These are phyloP conservation scores for Polysphondylium violaceum DNA, from an alignment of 78 protist species.

Conservation along the genomic window DNA sequence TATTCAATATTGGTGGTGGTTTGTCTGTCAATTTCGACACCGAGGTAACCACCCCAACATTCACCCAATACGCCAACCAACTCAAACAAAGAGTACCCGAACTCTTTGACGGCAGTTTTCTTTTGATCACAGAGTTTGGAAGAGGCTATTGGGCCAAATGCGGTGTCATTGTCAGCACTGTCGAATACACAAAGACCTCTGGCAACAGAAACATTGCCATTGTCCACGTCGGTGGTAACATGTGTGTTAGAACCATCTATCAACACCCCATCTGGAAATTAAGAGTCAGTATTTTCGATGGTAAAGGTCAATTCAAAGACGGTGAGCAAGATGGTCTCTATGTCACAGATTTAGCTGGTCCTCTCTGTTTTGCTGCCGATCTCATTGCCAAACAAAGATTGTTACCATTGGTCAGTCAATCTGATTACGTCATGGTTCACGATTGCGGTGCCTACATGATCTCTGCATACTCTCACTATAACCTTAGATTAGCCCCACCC, in stretches of 20 bases:
- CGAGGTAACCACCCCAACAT: slow-evolving; percentile 50
- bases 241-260: slow-evolving; percentile 55
- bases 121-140: slow-evolving; percentile 66
- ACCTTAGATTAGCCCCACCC: slow-evolving; percentile 73
- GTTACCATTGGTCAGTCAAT: slow-evolving; percentile 7
- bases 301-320: slow-evolving; percentile 1
- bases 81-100: slow-evolving; percentile 25
- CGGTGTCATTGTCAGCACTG: slow-evolving; percentile 29
- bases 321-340: not conserved
- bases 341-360: slow-evolving; percentile 63
- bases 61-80: slow-evolving; percentile 21
- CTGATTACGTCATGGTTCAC: slow-evolving; percentile 55
- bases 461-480: slow-evolving; percentile 47
- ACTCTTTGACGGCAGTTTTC: slow-evolving; percentile 34
- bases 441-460: slow-evolving; percentile 58
- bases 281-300: slow-evolving; percentile 26
- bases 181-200: slow-evolving; percentile 46
- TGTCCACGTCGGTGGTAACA: slow-evolving; percentile 61
- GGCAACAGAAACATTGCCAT: slow-evolving; percentile 49
- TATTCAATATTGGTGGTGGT: slow-evolving; percentile 72
- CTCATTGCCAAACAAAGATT: slow-evolving; percentile 31
- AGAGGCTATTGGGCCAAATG: slow-evolving; percentile 62
- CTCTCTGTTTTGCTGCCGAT: slow-evolving; percentile 77
- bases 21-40: slow-evolving; percentile 55
- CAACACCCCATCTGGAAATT: slow-evolving; percentile 67